These are phyloP conservation scores for Marasmius sp. DNA, from an alignment of 1,284 basidiomycete species.

Conservation along the genomic window DNA sequence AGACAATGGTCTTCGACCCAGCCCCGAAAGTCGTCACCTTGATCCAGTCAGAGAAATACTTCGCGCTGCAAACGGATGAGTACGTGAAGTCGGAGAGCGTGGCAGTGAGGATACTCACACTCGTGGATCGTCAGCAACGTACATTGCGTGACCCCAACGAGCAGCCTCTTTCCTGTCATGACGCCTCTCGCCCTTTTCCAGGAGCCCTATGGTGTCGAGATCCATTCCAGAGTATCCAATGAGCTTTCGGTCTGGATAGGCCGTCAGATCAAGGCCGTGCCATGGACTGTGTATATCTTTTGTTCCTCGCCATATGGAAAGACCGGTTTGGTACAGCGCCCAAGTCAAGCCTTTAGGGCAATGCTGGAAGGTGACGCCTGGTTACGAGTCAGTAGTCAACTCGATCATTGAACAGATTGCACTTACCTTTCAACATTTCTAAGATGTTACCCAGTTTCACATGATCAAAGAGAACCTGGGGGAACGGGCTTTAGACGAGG, in stretches of 20 bases:
- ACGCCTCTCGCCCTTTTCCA: neutral
- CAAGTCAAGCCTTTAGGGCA: constrained; percentile 12
- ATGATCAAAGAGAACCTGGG: too few relatives aligned
- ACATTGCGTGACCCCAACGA: neutral
- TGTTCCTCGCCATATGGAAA: constrained; percentile 11
- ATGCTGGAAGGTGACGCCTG: constrained; percentile 9
- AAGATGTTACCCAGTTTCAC: constrained; percentile 3
- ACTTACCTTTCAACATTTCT: constrained; percentile 1
- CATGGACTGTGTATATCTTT: neutral
- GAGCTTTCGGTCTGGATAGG: neutral
- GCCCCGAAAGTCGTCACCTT: neutral
- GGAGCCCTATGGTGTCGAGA: neutral
- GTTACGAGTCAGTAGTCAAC: neutral
- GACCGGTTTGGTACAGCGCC: constrained; percentile 12
- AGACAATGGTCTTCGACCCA: neutral
- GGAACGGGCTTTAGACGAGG: too few relatives aligned
- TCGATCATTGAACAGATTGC: neutral
- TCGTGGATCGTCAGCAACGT: neutral
- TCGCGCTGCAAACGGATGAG: neutral
- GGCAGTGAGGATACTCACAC: neutral
- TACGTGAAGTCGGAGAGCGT: neutral
- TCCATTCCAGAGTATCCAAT: constrained; percentile 5
- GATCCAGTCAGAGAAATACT: neutral
- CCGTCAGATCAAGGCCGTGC: neutral
- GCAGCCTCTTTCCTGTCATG: neutral